Conservation (phyloP, 805 yeast genomes). For the Candida silvicultrix region DNA sequence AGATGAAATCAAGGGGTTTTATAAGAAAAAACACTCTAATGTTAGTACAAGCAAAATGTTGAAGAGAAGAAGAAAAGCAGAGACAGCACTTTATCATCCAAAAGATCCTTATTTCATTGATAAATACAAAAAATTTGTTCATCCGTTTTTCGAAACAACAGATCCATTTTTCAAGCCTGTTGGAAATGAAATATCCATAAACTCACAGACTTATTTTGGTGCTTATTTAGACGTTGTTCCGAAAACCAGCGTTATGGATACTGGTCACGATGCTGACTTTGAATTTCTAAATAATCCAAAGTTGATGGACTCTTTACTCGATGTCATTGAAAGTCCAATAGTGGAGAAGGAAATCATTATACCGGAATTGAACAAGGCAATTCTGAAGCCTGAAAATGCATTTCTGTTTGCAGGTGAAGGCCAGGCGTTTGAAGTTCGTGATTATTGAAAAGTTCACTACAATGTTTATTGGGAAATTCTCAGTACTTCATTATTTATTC, state of each 20-base stretch:
- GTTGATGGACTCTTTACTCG: background rate
- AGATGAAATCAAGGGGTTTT: background rate
- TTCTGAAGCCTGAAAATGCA: background rate
- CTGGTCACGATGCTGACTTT: background rate
- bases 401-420: background rate
- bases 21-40: background rate
- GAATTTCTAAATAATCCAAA: background rate
- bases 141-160: background rate
- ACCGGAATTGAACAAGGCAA: background rate
- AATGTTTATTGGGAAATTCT: too few species aligned
- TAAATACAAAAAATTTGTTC: background rate
- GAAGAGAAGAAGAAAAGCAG: background rate
- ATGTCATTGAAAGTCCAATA: background rate
- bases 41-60: background rate
- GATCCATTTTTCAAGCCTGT: background rate
- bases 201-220: background rate
- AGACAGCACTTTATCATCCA: background rate
- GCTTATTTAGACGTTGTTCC: background rate
- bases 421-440: background rate
- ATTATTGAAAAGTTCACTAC: background rate
- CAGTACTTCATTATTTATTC: background rate
- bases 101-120: background rate
- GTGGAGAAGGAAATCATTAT: background rate
- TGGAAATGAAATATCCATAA: background rate
- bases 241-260: background rate